These are phyloP conservation scores for Chaetomium globosum DNA, from an alignment of 2,329 filamentous ascomycete genomes.

Conservation along the genomic window DNA sequence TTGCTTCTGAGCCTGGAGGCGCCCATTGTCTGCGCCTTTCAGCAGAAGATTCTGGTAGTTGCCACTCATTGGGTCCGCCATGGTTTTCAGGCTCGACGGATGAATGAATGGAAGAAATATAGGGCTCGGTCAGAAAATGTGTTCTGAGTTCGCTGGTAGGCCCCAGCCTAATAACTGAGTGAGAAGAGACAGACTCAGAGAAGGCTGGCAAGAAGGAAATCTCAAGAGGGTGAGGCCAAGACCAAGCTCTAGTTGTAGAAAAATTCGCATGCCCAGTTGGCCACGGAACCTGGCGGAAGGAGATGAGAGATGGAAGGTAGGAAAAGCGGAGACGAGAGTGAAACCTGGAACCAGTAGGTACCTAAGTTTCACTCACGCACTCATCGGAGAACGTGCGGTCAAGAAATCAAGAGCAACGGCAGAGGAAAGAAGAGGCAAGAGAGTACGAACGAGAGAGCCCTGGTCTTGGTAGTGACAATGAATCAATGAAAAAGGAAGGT, in stretches of 20 bases:
- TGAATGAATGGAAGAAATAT: neutral
- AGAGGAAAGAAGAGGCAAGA: neutral
- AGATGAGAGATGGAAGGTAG: conserved; percentile 3
- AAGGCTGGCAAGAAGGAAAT: neutral
- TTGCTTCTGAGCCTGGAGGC: conserved; percentile 1
- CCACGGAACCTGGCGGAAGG: neutral
- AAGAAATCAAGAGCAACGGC: neutral
- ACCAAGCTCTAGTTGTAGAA: neutral
- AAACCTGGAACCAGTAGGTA: neutral
- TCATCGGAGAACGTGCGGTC: neutral
- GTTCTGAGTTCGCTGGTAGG: neutral
- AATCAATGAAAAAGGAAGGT: neutral
- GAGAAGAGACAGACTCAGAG: neutral
- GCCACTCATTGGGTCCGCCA: conserved; percentile 1
- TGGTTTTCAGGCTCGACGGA: neutral
- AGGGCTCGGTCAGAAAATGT: neutral
- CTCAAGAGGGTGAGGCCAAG: neutral
- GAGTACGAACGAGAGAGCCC: neutral
- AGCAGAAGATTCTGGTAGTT: conserved; percentile 22
- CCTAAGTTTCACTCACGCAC: neutral
- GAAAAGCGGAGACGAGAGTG: neutral
- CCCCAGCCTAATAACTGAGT: neutral
- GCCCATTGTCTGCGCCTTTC: conserved; percentile 14
- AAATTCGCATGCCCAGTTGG: neutral
- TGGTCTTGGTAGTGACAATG: neutral